Evolutionary conservation across 2,329 filamentous ascomycete species (phyloP).

Genomic region (Ilyonectria sp.): DNA sequence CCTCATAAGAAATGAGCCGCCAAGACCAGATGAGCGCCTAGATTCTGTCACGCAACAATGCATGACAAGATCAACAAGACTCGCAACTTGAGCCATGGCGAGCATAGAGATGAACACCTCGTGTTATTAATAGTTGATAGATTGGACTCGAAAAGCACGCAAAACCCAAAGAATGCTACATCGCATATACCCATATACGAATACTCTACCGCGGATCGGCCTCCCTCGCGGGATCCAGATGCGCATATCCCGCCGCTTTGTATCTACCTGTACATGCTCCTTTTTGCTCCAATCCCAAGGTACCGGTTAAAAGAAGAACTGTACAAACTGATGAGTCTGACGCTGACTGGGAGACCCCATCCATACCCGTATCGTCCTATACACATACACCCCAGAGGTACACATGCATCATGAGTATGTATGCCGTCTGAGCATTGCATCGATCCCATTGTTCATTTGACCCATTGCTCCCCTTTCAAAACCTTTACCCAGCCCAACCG

Average conservation of each 20-base stretch:
- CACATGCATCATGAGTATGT: neutral
- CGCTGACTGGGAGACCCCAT: neutral
- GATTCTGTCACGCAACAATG: too few relatives aligned
- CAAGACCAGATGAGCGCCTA: too few relatives aligned
- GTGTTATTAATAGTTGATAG: constrained; percentile 16
- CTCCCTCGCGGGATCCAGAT: constrained; percentile 30
- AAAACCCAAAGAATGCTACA: constrained; percentile 18
- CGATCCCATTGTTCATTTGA: constrained; percentile 10
- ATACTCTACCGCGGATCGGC: constrained; percentile 27
- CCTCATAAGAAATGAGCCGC: too few relatives aligned
- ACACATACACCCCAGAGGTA: constrained; percentile 6
- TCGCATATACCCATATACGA: constrained; percentile 16
- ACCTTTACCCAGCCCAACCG: constrained; percentile 16
- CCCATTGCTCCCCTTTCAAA: constrained; percentile 21
- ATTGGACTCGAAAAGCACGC: constrained; percentile 12
- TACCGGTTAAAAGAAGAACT: constrained; percentile 12
- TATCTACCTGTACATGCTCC: constrained; percentile 31
- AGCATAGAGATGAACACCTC: neutral
- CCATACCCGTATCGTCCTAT: neutral
- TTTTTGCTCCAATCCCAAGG: constrained; percentile 15
- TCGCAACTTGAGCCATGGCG: neutral
- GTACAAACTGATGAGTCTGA: constrained; percentile 7
- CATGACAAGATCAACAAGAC: too few relatives aligned
- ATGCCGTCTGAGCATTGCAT: constrained; percentile 3
- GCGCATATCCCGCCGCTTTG: constrained; percentile 21